Evolutionary conservation across 257 asterid genomes (phyloP), one percentile per base, ranked within the genome.

Genomic region (Fraxinus excelsior): DNA sequence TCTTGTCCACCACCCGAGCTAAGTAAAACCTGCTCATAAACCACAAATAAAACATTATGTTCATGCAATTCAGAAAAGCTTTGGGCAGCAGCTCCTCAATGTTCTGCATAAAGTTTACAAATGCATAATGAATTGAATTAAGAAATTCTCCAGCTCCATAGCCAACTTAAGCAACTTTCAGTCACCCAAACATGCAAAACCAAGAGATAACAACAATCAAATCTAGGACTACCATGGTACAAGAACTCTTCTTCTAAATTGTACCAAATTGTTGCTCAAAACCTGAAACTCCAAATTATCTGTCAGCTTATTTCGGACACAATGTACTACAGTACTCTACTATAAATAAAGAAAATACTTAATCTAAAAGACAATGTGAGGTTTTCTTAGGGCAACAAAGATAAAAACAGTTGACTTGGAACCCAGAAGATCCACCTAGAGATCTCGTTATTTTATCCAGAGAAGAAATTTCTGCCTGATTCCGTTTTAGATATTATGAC

Each of bases 1-100:
- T 88, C 97, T 78, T 87, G 95, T 67, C 79, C 79, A 78, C 87
- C 86, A 68, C 84, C 90, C 58, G 92, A 84, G 82, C 86, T 81
- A 80, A 90, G 80, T 83, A 93, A 84, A 76, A 83, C 97, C 99
- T 95, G 87, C 72, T 29, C 32, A 29, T 53, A 82, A 53, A 76
- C 56, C 77, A 74, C 70, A 80, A 28, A 38, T 14, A 70, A 74
- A 79, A 72, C 40, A 68, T 23, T 76, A 78, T 74, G 70, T 74
- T 62, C 77, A 40, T 40, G 66, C 49, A 73, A 68, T 35, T 65
- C 66, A 66, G 73, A 31, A 23, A 46, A 67, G 32, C 67, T 66
- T 2, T 44, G 38, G 18, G 25, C 60, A 73, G 74, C 68, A 72
- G 29, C 32, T 29, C 32, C 67, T 67, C 37, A 26, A 29, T 51